These are phyloP conservation scores for Pichia sp. DNA, from an alignment of 1,139 yeast species.

Conservation along the genomic window DNA sequence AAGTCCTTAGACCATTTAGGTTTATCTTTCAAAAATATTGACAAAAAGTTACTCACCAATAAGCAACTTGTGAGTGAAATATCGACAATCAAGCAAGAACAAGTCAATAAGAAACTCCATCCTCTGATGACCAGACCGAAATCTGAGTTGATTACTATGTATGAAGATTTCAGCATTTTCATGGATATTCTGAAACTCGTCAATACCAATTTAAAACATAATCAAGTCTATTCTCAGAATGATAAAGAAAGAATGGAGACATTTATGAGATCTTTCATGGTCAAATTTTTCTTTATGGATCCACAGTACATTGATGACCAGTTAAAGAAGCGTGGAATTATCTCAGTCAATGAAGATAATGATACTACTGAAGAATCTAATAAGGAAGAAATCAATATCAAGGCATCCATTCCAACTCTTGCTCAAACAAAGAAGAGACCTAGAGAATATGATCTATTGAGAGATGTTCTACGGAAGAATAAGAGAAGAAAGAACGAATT, in stretches of 20 bases:
- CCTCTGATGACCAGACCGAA: constrained; percentile 85
- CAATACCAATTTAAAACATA: constrained; percentile 62
- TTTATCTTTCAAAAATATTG: constrained; percentile 91
- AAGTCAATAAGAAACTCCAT: constrained; percentile 68
- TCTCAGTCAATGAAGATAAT: constrained; percentile 10
- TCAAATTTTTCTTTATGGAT: constrained; percentile 60
- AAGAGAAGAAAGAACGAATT: constrained; percentile 40
- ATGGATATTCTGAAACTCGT: constrained; percentile 70
- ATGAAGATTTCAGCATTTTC: constrained; percentile 64
- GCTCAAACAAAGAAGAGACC: constrained; percentile 32
- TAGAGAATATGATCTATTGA: constrained; percentile 61
- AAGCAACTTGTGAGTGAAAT: constrained; percentile 89
- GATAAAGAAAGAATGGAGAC: constrained; percentile 77
- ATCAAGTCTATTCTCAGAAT: constrained; percentile 69
- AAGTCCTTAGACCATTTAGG: constrained; percentile 95
- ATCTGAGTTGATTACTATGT: constrained; percentile 68
- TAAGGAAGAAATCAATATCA: constrained; percentile 16
- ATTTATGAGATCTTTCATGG: constrained; percentile 63
- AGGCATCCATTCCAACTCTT: constrained; percentile 22
- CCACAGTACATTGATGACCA: constrained; percentile 35
- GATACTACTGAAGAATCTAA: constrained; percentile 17
- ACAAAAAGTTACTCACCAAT: constrained; percentile 84
- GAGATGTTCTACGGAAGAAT: constrained; percentile 67
- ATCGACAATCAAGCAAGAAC: constrained; percentile 88
- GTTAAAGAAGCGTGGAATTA: constrained; percentile 29